Evolutionary conservation across 83 land plant species (phyloP).

Genomic region (Picea abies): DNA sequence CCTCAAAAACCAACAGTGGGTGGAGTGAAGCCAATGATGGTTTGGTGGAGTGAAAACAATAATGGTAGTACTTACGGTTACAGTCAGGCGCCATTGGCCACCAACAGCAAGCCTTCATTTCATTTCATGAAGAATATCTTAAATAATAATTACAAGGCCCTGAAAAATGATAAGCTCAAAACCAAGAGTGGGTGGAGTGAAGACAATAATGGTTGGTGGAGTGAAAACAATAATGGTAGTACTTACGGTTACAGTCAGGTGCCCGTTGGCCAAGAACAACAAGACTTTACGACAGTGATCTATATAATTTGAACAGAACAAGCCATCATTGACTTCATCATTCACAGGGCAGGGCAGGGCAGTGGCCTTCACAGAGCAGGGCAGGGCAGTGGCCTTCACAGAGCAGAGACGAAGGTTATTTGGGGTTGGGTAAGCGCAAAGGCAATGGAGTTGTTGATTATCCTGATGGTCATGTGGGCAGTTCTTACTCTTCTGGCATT

Average conservation of each 20-base stretch:
- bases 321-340: too few species aligned
- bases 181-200: background rate
- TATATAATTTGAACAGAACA: background rate
- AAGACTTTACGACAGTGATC: slow-evolving; percentile 1
- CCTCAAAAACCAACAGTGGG: too few species aligned
- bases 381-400: background rate
- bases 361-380: background rate
- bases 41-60: background rate
- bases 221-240: background rate
- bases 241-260: background rate
- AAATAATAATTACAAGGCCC: too few species aligned
- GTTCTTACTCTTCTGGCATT: background rate
- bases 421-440: background rate
- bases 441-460: background rate
- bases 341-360: background rate
- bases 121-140: too few species aligned
- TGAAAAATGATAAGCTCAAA: too few species aligned
- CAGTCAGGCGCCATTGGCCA: background rate
- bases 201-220: background rate
- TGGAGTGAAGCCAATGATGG: too few species aligned
- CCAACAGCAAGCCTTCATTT: background rate
- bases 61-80: background rate
- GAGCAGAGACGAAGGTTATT: background rate
- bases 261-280: background rate
- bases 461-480: background rate